Percentiles rank a stretch among this genome's conserved stretches.
phyloP scores from a whole-genome alignment of 2,329 filamentous ascomycete species.

The Pseudocercospora musae region DNA sequence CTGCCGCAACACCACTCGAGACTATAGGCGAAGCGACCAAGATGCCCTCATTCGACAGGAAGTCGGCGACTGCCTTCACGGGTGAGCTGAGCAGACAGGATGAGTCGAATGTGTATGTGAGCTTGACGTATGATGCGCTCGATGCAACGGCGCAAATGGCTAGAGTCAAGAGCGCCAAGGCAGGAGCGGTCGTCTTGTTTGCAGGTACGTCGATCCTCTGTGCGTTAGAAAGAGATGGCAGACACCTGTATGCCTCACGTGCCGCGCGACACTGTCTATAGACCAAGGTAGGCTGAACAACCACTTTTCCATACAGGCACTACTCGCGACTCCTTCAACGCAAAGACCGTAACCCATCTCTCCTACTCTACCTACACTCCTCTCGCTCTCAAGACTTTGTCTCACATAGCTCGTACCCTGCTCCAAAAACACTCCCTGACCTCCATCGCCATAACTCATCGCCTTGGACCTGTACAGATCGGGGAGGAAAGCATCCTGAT shows the following conservation, averaged over 20 bases:
- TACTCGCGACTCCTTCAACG: constrained; percentile 70
- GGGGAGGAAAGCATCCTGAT: constrained; percentile 93
- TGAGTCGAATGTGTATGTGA: constrained; percentile 59
- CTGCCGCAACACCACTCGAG: background rate
- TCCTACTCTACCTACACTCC: constrained; percentile 72
- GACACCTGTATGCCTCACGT: background rate
- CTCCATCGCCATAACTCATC: constrained; percentile 76
- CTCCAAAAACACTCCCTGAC: constrained; percentile 61
- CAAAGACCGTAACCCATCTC: constrained; percentile 69
- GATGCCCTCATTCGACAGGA: background rate
- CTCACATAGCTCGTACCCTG: constrained; percentile 59
- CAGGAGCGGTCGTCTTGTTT: constrained; percentile 74
- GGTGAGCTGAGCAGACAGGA: constrained; percentile 29
- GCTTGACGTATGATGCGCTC: constrained; percentile 63
- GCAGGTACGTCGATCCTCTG: constrained; percentile 51
- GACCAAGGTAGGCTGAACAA: constrained; percentile 1
- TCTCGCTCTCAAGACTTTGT: constrained; percentile 66
- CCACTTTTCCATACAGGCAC: constrained; percentile 25
- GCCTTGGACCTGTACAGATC: constrained; percentile 79
- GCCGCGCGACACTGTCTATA: background rate
- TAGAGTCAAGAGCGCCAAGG: constrained; percentile 67
- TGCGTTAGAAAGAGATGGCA: background rate
- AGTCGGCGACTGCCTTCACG: constrained; percentile 15
- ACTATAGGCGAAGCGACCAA: background rate
- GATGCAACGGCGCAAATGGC: constrained; percentile 58